A percentile compares a stretch with the other conserved stretches of the same genome.
Evolutionary conservation across 768 basidiomycete genomes (phyloP).

Genomic region (Psilocybe cyanescens): DNA sequence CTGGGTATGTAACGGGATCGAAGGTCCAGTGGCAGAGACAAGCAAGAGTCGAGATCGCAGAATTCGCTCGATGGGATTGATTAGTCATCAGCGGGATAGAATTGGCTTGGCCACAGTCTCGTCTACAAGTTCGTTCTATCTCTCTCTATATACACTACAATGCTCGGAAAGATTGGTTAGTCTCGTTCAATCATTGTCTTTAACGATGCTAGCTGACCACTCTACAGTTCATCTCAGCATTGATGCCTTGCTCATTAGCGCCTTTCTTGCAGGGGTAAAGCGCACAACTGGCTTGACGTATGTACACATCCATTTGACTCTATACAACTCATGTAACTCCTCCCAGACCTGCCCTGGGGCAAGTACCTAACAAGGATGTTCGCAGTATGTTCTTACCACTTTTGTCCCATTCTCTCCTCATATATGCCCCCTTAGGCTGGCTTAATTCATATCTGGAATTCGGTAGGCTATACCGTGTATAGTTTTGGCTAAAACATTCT

Average conservation of each 20-base stretch:
- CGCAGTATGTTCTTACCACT: constrained; percentile 61
- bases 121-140: background rate
- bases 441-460: constrained; percentile 80
- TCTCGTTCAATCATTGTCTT: background rate
- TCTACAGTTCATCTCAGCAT: constrained; percentile 20
- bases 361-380: constrained; percentile 87
- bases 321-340: background rate
- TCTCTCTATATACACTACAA: constrained; percentile 24
- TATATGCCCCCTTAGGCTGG: constrained; percentile 50
- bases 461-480: constrained; percentile 47
- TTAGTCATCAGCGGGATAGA: background rate
- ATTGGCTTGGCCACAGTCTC: background rate
- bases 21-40: background rate
- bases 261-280: constrained; percentile 83
- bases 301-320: constrained; percentile 27
- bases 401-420: background rate
- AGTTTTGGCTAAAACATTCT: constrained; percentile 6
- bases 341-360: constrained; percentile 70
- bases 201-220: constrained; percentile 12
- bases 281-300: constrained; percentile 88
- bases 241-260: constrained; percentile 79
- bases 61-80: background rate
- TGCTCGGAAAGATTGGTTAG: constrained; percentile 67
- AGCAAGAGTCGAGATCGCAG: background rate
- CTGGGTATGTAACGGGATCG: background rate